Conservation (phyloP, 345 rosid species). For the Arabis alpina region DNA sequence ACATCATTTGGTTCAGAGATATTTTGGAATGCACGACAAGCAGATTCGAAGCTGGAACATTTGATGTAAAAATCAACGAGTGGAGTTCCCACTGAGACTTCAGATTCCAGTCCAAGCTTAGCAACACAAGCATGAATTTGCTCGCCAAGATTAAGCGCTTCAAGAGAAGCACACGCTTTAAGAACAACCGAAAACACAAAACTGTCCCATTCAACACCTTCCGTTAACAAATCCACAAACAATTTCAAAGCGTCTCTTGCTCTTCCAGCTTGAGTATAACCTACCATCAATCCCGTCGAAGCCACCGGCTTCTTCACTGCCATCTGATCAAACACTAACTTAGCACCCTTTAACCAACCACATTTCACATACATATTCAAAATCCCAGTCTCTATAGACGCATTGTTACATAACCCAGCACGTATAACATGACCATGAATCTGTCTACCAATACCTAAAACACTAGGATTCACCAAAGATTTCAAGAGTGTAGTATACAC, state of each 20-base stretch:
- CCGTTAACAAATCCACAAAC: slow-evolving; percentile 52
- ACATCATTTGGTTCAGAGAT: slow-evolving; percentile 71
- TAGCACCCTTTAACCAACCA: slow-evolving; percentile 63
- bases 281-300: slow-evolving; percentile 72
- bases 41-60: slow-evolving; percentile 59
- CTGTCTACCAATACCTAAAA: slow-evolving; percentile 58
- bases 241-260: slow-evolving; percentile 52
- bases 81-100: slow-evolving; percentile 78
- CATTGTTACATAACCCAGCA: slow-evolving; percentile 47
- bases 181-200: slow-evolving; percentile 67
- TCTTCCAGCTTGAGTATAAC: slow-evolving; percentile 57
- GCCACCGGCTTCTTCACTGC: slow-evolving; percentile 56
- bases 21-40: slow-evolving; percentile 54
- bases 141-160: slow-evolving; percentile 58
- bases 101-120: slow-evolving; percentile 67
- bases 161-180: slow-evolving; percentile 64
- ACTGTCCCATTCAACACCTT: slow-evolving; percentile 64
- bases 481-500: slow-evolving; percentile 53
- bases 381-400: slow-evolving; percentile 50
- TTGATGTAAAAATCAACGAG: slow-evolving; percentile 70
- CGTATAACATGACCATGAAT: slow-evolving; percentile 62
- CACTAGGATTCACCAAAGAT: slow-evolving; percentile 48
- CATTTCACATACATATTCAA: slow-evolving; percentile 70
- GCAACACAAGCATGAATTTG: slow-evolving; percentile 63
- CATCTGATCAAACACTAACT: slow-evolving; percentile 56